A percentile compares a stretch with the other conserved stretches of the same genome.
These are phyloP conservation scores for Globisporangium heterothallicum DNA, from an alignment of 352 stramenopile genomes.

Conservation along the genomic window DNA sequence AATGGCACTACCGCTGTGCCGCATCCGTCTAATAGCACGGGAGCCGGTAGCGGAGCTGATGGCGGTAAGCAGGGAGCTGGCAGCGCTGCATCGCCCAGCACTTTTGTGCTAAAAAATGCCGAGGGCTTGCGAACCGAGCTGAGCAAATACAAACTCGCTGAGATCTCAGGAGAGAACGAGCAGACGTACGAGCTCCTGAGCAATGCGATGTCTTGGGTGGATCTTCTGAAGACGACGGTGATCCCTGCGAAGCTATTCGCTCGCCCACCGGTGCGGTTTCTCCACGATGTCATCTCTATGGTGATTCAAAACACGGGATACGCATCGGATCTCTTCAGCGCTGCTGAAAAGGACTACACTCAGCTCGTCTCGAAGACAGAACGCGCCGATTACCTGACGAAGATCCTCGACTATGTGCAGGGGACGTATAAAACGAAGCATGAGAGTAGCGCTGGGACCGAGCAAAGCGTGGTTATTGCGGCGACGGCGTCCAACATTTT, in stretches of 20 bases:
- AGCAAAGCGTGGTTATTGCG: constrained; percentile 39
- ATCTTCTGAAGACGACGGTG: constrained; percentile 64
- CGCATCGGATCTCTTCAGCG: constrained; percentile 35
- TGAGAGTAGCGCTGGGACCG: constrained; percentile 7
- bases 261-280: constrained; percentile 70
- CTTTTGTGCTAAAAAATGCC: constrained; percentile 37
- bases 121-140: constrained; percentile 27
- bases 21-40: constrained; percentile 9
- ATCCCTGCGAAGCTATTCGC: constrained; percentile 69
- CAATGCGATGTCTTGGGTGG: constrained; percentile 73
- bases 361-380: constrained; percentile 68
- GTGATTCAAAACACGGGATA: constrained; percentile 69
- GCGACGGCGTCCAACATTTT: constrained; percentile 75
- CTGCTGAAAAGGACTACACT: constrained; percentile 53
- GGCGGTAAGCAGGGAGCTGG: not conserved
- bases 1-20: constrained; percentile 6
- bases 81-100: not conserved
- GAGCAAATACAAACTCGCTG: constrained; percentile 32
- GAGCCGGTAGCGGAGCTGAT: not conserved
- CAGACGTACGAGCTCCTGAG: constrained; percentile 56
- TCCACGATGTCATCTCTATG: constrained; percentile 73
- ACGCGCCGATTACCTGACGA: constrained; percentile 66
- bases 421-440: constrained; percentile 36
- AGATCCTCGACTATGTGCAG: constrained; percentile 72
- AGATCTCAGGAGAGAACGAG: constrained; percentile 56